Conservation (phyloP, 768 basidiomycete genomes). For the Artomyces pyxidatus region DNA sequence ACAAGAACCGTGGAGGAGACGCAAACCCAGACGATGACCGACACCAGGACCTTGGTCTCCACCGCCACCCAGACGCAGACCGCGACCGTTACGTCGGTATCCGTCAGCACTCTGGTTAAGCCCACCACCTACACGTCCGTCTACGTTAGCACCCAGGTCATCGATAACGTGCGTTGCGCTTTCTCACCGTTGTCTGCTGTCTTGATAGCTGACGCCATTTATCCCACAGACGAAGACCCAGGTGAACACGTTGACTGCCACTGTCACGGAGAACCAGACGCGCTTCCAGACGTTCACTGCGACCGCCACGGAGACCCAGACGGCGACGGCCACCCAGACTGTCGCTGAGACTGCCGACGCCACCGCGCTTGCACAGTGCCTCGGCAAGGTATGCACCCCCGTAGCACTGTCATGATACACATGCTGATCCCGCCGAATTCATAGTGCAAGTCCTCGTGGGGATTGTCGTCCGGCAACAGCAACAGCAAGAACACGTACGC, state of each 20-base stretch:
- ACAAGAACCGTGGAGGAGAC: slow-evolving; percentile 49
- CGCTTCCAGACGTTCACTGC: slow-evolving; percentile 33
- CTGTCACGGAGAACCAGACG: slow-evolving; percentile 41
- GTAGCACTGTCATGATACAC: slow-evolving; percentile 2
- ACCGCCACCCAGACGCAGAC: slow-evolving; percentile 49
- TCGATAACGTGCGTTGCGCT: slow-evolving; percentile 43
- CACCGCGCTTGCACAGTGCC: slow-evolving; percentile 47
- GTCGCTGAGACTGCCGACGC: slow-evolving; percentile 37
- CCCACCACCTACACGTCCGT: slow-evolving; percentile 53
- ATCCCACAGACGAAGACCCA: slow-evolving; percentile 46
- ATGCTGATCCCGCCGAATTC: no score
- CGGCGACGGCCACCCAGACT: slow-evolving; percentile 39
- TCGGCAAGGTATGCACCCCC: slow-evolving; percentile 33
- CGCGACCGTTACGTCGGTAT: slow-evolving; percentile 42
- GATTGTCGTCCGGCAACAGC: slow-evolving; percentile 43
- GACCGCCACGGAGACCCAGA: slow-evolving; percentile 20
- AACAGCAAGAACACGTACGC: slow-evolving; percentile 36
- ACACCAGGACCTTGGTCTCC: slow-evolving; percentile 26
- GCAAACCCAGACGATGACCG: slow-evolving; percentile 28
- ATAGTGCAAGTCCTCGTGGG: slow-evolving; percentile 54
- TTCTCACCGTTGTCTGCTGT: not conserved
- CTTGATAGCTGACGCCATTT: not conserved
- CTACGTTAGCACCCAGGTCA: slow-evolving; percentile 46
- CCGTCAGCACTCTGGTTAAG: slow-evolving; percentile 36
- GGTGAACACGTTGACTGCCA: slow-evolving; percentile 47